phyloP scores from a whole-genome alignment of 2,329 filamentous ascomycete genomes.

The Hyphodiscus sp. region DNA sequence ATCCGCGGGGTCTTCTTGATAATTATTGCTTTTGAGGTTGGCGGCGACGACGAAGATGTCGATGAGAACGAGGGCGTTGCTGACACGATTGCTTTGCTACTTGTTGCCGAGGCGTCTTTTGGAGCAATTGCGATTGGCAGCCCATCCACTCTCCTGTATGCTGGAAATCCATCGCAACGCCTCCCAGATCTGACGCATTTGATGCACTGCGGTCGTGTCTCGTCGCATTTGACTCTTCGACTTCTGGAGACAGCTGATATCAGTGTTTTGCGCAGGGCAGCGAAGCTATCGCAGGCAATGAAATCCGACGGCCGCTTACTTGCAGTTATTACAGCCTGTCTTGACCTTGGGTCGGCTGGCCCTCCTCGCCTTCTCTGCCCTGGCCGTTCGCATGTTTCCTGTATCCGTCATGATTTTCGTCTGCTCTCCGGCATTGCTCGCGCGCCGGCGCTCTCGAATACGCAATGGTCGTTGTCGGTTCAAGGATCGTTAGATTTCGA shows the following conservation, averaged over 20 bases:
- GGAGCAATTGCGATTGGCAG: constrained; percentile 22
- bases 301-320: constrained; percentile 43
- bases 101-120: background rate
- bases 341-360: constrained; percentile 48
- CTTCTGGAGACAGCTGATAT: constrained; percentile 35
- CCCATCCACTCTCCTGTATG: constrained; percentile 18
- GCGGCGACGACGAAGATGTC: constrained; percentile 3
- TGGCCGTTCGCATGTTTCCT: background rate
- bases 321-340: constrained; percentile 62
- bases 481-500: background rate
- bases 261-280: constrained; percentile 4
- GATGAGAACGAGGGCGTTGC: constrained; percentile 4
- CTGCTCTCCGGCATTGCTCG: background rate
- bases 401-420: background rate
- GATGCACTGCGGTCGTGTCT: constrained; percentile 52
- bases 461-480: background rate
- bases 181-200: constrained; percentile 55
- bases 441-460: background rate
- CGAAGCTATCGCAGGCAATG: constrained; percentile 10
- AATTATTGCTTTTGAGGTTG: background rate
- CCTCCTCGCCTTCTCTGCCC: constrained; percentile 13
- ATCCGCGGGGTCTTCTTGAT: constrained; percentile 1
- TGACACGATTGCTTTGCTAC: background rate
- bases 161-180: constrained; percentile 51
- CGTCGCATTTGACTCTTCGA: constrained; percentile 61